phyloP scores from a whole-genome alignment of 768 basidiomycete species.

The Collybia mongolica region DNA sequence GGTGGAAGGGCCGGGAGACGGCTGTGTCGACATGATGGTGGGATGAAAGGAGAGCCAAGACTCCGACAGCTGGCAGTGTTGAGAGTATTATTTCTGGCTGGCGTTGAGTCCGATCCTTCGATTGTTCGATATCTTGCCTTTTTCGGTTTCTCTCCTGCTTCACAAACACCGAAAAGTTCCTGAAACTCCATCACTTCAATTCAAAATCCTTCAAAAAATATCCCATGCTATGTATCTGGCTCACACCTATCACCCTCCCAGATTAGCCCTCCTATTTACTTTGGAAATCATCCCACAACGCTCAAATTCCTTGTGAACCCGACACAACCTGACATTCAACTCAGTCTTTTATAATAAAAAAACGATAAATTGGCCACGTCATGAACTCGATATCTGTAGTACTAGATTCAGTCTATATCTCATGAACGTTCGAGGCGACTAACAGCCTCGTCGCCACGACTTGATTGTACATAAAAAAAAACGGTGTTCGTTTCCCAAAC shows the following conservation, averaged over 20 bases:
- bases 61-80: slow-evolving; percentile 35
- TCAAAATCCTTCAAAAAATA: background rate
- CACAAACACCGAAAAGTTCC: slow-evolving; percentile 7
- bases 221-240: background rate
- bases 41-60: slow-evolving; percentile 35
- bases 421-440: no score
- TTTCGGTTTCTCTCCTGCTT: slow-evolving; percentile 26
- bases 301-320: no score
- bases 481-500: no score
- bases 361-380: background rate
- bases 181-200: slow-evolving; percentile 1
- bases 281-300: no score
- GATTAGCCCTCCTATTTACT: background rate
- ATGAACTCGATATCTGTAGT: no score
- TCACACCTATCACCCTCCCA: background rate
- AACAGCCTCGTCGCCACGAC: no score
- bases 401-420: no score
- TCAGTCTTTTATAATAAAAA: background rate
- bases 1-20: slow-evolving; percentile 49
- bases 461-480: no score
- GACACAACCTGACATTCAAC: background rate
- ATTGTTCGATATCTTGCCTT: slow-evolving; percentile 38
- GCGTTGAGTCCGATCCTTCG: slow-evolving; percentile 33
- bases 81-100: slow-evolving; percentile 25
- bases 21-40: slow-evolving; percentile 67